Percentiles rank a stretch among this genome's conserved stretches.
phyloP scores from a whole-genome alignment of 2,329 filamentous ascomycete genomes.

The Thelonectria discophora region DNA sequence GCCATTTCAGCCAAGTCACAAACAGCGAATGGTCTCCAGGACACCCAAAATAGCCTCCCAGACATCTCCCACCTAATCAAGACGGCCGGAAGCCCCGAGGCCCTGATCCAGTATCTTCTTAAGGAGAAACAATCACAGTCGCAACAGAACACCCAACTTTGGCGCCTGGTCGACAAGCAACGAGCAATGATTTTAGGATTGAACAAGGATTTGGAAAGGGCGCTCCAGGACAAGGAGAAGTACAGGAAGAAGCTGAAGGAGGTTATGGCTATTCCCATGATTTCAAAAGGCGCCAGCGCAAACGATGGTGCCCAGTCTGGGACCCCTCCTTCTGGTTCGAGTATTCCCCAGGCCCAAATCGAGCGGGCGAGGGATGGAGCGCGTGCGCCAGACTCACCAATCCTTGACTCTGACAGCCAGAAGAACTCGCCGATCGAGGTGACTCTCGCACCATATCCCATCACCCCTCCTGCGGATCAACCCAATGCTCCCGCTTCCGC shows the following conservation, averaged over 20 bases:
- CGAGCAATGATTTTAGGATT: slow-evolving; percentile 90
- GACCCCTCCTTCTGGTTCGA: slow-evolving; percentile 22
- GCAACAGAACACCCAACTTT: slow-evolving; percentile 90
- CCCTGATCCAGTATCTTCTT: slow-evolving; percentile 85
- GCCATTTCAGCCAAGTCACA: slow-evolving; percentile 71
- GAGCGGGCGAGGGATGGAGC: slow-evolving; percentile 33
- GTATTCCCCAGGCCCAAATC: slow-evolving; percentile 39
- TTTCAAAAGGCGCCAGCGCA: slow-evolving; percentile 43
- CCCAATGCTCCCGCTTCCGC: slow-evolving; percentile 52
- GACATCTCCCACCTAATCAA: slow-evolving; percentile 84
- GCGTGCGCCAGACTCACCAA: slow-evolving; percentile 56
- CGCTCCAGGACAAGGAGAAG: slow-evolving; percentile 92
- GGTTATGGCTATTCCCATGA: slow-evolving; percentile 55
- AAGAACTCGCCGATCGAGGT: slow-evolving; percentile 68
- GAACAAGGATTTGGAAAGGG: slow-evolving; percentile 92
- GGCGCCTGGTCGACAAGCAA: slow-evolving; percentile 96
- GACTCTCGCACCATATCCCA: slow-evolving; percentile 69
- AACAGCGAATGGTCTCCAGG: slow-evolving; percentile 64
- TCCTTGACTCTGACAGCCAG: slow-evolving; percentile 59
- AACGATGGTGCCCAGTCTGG: slow-evolving; percentile 25
- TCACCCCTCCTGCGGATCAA: slow-evolving; percentile 68
- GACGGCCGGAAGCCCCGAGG: slow-evolving; percentile 87
- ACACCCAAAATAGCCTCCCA: slow-evolving; percentile 67
- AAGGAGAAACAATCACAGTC: slow-evolving; percentile 91
- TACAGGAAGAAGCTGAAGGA: slow-evolving; percentile 94